Conservation (phyloP, 148 eudicot genomes). For the Linanthus parryae region DNA sequence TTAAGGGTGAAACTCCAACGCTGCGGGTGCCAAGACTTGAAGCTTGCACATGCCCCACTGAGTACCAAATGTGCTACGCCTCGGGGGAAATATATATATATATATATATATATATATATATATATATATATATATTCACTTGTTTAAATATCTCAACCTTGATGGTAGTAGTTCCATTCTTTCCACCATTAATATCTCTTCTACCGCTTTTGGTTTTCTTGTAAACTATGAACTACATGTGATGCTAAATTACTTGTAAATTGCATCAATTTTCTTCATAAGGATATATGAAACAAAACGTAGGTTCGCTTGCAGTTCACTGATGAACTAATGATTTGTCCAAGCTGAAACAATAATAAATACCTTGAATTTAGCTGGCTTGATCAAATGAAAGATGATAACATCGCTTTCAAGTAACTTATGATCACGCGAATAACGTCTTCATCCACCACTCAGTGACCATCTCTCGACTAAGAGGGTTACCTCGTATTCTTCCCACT, state of each 20-base stretch:
- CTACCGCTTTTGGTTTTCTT: background rate
- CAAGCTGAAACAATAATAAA: background rate
- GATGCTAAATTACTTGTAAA: background rate
- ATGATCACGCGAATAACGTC: constrained; percentile 9
- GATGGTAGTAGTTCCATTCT: background rate
- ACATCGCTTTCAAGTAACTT: constrained; percentile 23
- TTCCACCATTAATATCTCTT: background rate
- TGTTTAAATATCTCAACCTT: background rate
- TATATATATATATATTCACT: background rate
- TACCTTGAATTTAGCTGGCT: constrained; percentile 19
- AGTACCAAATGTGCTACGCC: too few relatives aligned
- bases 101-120: too few relatives aligned
- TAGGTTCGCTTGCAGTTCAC: background rate
- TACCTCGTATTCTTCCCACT: constrained; percentile 5
- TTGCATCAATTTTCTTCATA: background rate
- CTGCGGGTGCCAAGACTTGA: too few relatives aligned
- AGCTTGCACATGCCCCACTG: too few relatives aligned
- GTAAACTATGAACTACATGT: too few relatives aligned
- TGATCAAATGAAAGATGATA: constrained; percentile 18
- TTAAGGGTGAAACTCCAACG: too few relatives aligned
- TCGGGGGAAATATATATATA: too few relatives aligned
- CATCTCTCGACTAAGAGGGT: constrained; percentile 3
- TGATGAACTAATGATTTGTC: background rate
- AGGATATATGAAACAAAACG: too few relatives aligned
- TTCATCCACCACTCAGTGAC: constrained; percentile 25